Percentiles rank a stretch among this genome's conserved stretches.
Conservation (phyloP, 495 filamentous ascomycete genomes). For the Trichoderma erinaceum region DNA sequence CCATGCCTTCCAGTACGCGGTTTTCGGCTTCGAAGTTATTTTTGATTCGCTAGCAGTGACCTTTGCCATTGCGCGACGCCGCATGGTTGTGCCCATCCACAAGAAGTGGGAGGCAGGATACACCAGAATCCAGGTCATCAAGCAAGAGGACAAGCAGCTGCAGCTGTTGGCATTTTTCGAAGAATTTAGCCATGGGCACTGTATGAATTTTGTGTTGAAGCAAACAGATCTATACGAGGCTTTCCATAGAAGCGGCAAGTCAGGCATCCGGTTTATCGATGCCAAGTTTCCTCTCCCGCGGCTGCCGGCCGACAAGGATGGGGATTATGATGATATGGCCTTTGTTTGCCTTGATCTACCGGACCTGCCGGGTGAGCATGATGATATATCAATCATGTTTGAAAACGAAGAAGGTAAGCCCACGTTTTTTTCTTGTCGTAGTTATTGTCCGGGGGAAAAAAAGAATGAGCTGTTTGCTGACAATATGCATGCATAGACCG, state of each 20-base stretch:
- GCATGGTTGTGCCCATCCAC: constrained; percentile 82
- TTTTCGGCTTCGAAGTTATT: constrained; percentile 70
- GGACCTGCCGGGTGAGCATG: constrained; percentile 83
- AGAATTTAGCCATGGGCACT: constrained; percentile 73
- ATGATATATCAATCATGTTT: constrained; percentile 81
- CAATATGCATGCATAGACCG: constrained; percentile 29
- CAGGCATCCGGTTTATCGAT: constrained; percentile 68
- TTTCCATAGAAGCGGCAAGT: constrained; percentile 59
- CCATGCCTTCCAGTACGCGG: constrained; percentile 66
- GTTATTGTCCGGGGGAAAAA: background rate
- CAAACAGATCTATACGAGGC: constrained; percentile 72
- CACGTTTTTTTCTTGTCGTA: too few relatives aligned
- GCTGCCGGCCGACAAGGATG: constrained; percentile 43
- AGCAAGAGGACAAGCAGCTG: constrained; percentile 57
- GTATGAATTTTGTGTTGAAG: constrained; percentile 81
- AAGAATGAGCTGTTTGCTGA: constrained; percentile 22
- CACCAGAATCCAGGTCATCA: constrained; percentile 71
- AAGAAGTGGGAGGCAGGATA: constrained; percentile 80
- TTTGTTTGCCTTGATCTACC: constrained; percentile 81
- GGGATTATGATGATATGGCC: constrained; percentile 42
- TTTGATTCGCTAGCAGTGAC: constrained; percentile 68
- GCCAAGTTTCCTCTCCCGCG: constrained; percentile 83
- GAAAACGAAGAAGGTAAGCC: constrained; percentile 69
- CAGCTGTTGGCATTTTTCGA: constrained; percentile 80
- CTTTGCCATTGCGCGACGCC: constrained; percentile 75